A percentile compares a stretch with the other conserved stretches of the same genome.
These are phyloP conservation scores for Lolium rigidum DNA, from an alignment of 176 grass and related monocot species.

Conservation along the genomic window DNA sequence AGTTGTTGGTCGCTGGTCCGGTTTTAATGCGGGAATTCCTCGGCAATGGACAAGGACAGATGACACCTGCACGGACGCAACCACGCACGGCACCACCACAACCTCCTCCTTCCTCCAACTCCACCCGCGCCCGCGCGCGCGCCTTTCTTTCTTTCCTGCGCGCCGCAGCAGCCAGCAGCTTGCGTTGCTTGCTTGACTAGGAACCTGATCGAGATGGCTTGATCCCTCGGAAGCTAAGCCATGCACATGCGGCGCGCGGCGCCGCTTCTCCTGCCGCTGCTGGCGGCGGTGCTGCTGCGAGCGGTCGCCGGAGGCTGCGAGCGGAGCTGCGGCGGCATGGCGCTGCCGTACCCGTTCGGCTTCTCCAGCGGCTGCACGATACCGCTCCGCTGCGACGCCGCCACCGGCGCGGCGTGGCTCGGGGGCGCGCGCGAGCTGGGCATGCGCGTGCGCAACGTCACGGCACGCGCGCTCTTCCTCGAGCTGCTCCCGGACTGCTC, in stretches of 20 bases:
- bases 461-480: slow-evolving; percentile 43
- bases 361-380: slow-evolving; percentile 54
- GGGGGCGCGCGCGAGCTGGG: not conserved
- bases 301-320: slow-evolving; percentile 38
- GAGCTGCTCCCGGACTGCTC: not conserved
- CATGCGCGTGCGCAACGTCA: slow-evolving; percentile 51
- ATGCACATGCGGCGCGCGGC: slow-evolving; percentile 5
- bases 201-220: not conserved
- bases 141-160: not conserved
- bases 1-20: slow-evolving; percentile 46
- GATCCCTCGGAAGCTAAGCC: slow-evolving; percentile 27
- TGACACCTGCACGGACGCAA: not conserved
- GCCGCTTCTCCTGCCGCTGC: slow-evolving; percentile 22
- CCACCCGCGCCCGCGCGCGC: slow-evolving; percentile 7
- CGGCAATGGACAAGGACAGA: not conserved
- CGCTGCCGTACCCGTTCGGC: slow-evolving; percentile 60
- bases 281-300: not conserved
- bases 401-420: slow-evolving; percentile 25
- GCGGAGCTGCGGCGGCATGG: slow-evolving; percentile 25
- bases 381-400: slow-evolving; percentile 8
- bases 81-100: not conserved
- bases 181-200: not conserved
- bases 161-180: not conserved
- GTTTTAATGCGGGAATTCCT: slow-evolving; percentile 56
- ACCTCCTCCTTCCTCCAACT: not conserved